Conservation (phyloP, 2,329 filamentous ascomycete species). For the Dryadomyces quercivorus region DNA sequence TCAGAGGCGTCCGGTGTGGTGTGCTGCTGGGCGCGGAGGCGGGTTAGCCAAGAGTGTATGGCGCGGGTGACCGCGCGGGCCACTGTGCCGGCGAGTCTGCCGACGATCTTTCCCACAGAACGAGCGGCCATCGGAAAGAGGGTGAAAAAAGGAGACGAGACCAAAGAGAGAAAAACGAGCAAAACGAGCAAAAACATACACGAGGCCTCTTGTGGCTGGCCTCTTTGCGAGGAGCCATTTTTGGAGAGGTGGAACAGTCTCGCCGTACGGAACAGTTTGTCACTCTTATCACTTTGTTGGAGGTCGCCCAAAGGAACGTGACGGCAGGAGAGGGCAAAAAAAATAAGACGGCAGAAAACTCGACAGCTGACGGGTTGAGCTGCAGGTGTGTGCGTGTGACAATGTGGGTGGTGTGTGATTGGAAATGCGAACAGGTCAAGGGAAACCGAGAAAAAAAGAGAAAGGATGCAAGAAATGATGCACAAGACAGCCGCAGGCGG, state of each 20-base stretch:
- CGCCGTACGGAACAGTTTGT: background rate
- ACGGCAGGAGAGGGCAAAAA: background rate
- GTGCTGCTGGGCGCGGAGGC: constrained; percentile 28
- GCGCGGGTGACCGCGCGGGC: too few relatives aligned
- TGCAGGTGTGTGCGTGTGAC: background rate
- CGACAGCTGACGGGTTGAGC: background rate
- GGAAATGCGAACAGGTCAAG: background rate
- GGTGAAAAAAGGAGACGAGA: background rate
- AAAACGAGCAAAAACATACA: constrained; percentile 8
- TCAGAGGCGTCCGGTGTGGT: constrained; percentile 39
- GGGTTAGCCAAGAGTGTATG: constrained; percentile 5
- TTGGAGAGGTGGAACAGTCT: background rate
- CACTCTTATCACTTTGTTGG: too few relatives aligned
- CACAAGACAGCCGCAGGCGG: too few relatives aligned
- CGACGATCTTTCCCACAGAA: background rate
- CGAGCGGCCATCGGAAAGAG: too few relatives aligned
- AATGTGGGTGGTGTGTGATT: background rate
- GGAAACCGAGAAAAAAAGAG: background rate
- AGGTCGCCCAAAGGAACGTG: background rate
- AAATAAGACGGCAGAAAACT: background rate
- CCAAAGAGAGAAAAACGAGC: background rate
- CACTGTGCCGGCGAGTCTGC: too few relatives aligned
- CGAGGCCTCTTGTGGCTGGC: constrained; percentile 18
- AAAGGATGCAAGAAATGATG: background rate
- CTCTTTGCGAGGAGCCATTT: constrained; percentile 13